Conservation (phyloP, 345 rosid genomes). For the Salix purpurea region DNA sequence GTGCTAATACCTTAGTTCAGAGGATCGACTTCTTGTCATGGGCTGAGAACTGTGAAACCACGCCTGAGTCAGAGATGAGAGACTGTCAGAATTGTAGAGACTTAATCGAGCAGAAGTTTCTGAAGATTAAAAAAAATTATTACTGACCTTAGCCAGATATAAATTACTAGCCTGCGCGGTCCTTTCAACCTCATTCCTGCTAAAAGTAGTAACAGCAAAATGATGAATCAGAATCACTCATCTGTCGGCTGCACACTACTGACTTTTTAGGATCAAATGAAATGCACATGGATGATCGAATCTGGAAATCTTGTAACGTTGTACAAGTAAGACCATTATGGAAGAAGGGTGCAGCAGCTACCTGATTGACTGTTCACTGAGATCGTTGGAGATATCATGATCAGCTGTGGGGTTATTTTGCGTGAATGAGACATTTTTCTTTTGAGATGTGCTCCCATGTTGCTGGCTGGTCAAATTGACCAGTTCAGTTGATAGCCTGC, state of each 20-base stretch:
- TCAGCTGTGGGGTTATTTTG: slow-evolving; percentile 26
- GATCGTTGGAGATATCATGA: slow-evolving; percentile 28
- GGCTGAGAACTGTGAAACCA: slow-evolving; percentile 74
- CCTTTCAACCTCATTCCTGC: slow-evolving; percentile 44
- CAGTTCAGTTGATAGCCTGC: slow-evolving; percentile 58
- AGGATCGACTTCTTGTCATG: slow-evolving; percentile 75
- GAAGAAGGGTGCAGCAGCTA: slow-evolving; percentile 12
- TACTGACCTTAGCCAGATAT: slow-evolving; percentile 58
- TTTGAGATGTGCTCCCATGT: slow-evolving; percentile 32
- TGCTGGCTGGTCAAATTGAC: slow-evolving; percentile 38
- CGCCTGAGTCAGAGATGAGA: slow-evolving; percentile 39
- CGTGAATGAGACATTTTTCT: slow-evolving; percentile 31
- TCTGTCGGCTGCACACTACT: background rate
- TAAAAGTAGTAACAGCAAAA: background rate
- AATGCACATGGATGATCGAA: background rate
- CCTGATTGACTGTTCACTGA: slow-evolving; percentile 43
- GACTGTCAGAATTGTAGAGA: slow-evolving; percentile 7
- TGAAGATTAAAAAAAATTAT: background rate
- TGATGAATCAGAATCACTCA: background rate
- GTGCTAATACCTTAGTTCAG: slow-evolving; percentile 52
- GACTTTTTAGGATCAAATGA: background rate
- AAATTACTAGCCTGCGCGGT: slow-evolving; percentile 46
- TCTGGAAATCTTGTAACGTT: background rate
- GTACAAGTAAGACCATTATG: background rate
- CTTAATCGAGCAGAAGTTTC: slow-evolving; percentile 1